These are phyloP conservation scores for Xylariaceae sp. DNA, from an alignment of 2,329 filamentous ascomycete species.

Conservation along the genomic window DNA sequence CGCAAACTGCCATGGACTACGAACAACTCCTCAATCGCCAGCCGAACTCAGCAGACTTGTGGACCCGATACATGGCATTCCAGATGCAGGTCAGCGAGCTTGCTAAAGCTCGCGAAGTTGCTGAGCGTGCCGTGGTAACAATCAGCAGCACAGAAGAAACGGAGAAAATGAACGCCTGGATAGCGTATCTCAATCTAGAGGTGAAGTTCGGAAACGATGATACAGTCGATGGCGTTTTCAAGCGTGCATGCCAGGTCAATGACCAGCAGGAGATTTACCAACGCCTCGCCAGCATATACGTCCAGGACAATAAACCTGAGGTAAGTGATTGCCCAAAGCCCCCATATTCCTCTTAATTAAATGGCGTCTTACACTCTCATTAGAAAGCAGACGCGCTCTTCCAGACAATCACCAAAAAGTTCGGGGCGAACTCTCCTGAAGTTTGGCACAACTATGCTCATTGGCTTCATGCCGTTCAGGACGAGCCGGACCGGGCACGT, in stretches of 20 bases:
- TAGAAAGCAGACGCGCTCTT: constrained; percentile 87
- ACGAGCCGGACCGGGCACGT: constrained; percentile 67
- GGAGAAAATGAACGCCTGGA: constrained; percentile 94
- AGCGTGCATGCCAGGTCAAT: constrained; percentile 88
- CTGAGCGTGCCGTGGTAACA: constrained; percentile 81
- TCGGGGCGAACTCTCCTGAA: constrained; percentile 69
- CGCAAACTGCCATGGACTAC: constrained; percentile 85
- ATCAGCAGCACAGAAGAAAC: constrained; percentile 88
- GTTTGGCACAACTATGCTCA: constrained; percentile 94
- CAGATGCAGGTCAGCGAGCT: constrained; percentile 89
- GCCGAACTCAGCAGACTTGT: constrained; percentile 86
- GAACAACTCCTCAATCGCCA: constrained; percentile 88
- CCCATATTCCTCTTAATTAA: background rate
- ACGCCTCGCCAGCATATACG: constrained; percentile 87
- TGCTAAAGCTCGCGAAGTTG: constrained; percentile 79
- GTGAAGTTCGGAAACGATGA: constrained; percentile 83
- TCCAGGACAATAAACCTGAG: constrained; percentile 78
- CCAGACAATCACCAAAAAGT: constrained; percentile 81
- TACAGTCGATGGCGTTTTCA: constrained; percentile 78
- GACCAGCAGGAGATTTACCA: constrained; percentile 86
- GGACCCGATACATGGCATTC: constrained; percentile 99
- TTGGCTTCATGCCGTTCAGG: constrained; percentile 74
- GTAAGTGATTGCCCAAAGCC: constrained; percentile 45
- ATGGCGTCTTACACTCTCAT: constrained; percentile 28
- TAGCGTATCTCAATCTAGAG: constrained; percentile 89